A percentile compares a stretch with the other conserved stretches of the same genome.
These are phyloP conservation scores for Mimosa bimucronata DNA, from an alignment of 306 rosid genomes.

Conservation along the genomic window DNA sequence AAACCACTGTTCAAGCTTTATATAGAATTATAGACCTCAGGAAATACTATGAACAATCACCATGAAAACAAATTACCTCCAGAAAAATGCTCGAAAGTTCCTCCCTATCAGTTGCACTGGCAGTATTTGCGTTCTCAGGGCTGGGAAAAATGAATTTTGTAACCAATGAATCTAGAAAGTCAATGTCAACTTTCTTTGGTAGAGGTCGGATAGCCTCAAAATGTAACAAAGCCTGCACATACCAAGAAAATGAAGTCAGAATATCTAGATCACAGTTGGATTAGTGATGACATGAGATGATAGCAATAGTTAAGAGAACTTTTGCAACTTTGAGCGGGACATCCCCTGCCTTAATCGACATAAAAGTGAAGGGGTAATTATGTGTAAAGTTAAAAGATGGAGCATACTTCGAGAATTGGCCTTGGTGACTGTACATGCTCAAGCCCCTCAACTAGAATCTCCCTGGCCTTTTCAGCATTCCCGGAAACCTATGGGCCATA, in stretches of 20 bases:
- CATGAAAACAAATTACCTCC: slow-evolving; percentile 56
- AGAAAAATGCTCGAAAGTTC: slow-evolving; percentile 87
- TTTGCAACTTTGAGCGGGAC: not conserved
- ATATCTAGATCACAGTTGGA: not conserved
- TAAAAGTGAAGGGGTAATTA: not conserved
- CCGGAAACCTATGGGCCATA: slow-evolving; percentile 67
- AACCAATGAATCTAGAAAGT: slow-evolving; percentile 74
- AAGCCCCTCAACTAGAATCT: slow-evolving; percentile 72
- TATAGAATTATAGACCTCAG: not conserved
- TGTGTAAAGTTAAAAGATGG: slow-evolving; percentile 1
- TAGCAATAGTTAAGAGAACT: slow-evolving; percentile 3
- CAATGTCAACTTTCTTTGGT: slow-evolving; percentile 76
- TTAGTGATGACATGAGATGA: slow-evolving; percentile 21
- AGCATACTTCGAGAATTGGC: slow-evolving; percentile 80
- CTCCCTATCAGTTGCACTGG: slow-evolving; percentile 77
- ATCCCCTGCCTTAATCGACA: slow-evolving; percentile 24
- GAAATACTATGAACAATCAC: not conserved
- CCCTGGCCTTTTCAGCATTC: slow-evolving; percentile 82
- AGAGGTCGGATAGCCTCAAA: slow-evolving; percentile 80
- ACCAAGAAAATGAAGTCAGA: slow-evolving; percentile 5
- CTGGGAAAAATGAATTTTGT: slow-evolving; percentile 74
- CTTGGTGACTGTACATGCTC: slow-evolving; percentile 74
- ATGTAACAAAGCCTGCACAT: slow-evolving; percentile 81
- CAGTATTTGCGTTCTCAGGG: slow-evolving; percentile 56
- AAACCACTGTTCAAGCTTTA: not conserved